A percentile compares a stretch with the other conserved stretches of the same genome.
phyloP scores from a whole-genome alignment of 345 rosid genomes.

The Pistacia atlantica region DNA sequence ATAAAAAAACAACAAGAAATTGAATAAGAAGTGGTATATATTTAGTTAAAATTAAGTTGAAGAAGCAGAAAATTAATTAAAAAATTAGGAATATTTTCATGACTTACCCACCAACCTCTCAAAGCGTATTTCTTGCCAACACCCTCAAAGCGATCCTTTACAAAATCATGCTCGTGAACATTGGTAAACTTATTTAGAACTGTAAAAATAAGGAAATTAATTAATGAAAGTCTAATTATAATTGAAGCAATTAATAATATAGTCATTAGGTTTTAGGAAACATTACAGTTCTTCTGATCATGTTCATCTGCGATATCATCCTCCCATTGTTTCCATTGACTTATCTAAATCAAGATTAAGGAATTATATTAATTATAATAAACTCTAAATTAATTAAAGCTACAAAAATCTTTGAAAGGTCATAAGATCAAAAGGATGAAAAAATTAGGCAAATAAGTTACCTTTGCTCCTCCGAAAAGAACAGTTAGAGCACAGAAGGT shows the following conservation, averaged over 20 bases:
- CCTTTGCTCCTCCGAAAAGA: conserved; percentile 73
- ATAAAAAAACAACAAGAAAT: background rate
- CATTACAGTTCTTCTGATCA: conserved; percentile 36
- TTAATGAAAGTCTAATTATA: too few relatives aligned
- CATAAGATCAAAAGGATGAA: background rate
- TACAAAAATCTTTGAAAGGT: too few relatives aligned
- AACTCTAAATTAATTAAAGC: background rate
- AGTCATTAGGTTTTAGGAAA: background rate
- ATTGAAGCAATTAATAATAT: background rate
- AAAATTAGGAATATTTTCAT: background rate
- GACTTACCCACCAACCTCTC: conserved; percentile 70
- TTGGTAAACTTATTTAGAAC: conserved; percentile 43
- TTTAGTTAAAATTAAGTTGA: too few relatives aligned
- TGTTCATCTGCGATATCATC: conserved; percentile 27
- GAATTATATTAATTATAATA: background rate
- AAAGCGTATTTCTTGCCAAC: conserved; percentile 54
- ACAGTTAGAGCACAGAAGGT: conserved; percentile 71
- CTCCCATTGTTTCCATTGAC: conserved; percentile 68
- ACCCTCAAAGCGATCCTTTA: conserved; percentile 61
- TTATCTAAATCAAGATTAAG: conserved; percentile 35
- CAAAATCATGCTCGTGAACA: conserved; percentile 66
- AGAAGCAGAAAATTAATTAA: too few relatives aligned
- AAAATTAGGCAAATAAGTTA: conserved; percentile 6
- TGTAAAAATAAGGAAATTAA: conserved; percentile 20
- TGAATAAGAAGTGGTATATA: background rate